Evolutionary conservation across 2,329 filamentous ascomycete species (phyloP).

Genomic region (Ophiognomonia clavigignenti-juglandacearum): DNA sequence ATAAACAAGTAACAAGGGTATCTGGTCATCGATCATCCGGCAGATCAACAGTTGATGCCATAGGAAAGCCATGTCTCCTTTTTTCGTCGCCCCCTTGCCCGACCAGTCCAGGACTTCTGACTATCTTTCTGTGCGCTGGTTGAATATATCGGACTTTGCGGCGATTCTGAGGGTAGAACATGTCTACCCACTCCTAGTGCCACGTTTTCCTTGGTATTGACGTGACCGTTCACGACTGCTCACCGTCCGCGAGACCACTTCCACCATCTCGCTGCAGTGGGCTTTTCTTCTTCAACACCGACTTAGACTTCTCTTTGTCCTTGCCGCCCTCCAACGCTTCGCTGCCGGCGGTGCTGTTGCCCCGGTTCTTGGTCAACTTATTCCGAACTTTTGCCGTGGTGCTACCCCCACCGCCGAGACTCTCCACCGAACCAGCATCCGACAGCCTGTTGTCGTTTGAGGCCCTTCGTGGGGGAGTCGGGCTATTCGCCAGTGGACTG

Average conservation of each 20-base stretch:
- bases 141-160: background rate
- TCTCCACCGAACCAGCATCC: constrained; percentile 24
- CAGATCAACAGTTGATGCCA: background rate
- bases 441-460: constrained; percentile 30
- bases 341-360: constrained; percentile 3
- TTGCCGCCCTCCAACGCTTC: constrained; percentile 7
- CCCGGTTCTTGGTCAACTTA: constrained; percentile 17
- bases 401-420: constrained; percentile 15
- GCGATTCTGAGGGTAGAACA: background rate
- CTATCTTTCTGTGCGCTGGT: background rate
- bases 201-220: background rate
- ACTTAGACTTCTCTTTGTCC: constrained; percentile 14
- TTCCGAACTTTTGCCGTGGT: constrained; percentile 14
- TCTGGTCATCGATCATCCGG: no score
- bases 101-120: background rate
- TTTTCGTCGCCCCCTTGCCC: background rate
- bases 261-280: constrained; percentile 19
- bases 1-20: no score
- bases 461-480: constrained; percentile 22
- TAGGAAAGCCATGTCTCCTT: background rate
- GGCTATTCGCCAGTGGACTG: constrained; percentile 16
- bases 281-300: constrained; percentile 18
- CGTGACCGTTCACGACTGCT: constrained; percentile 13
- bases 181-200: background rate
- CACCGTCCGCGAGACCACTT: constrained; percentile 19